Evolutionary conservation across 108 stramenopile genomes (phyloP).

Genomic region (Discostella stelligeroides): DNA sequence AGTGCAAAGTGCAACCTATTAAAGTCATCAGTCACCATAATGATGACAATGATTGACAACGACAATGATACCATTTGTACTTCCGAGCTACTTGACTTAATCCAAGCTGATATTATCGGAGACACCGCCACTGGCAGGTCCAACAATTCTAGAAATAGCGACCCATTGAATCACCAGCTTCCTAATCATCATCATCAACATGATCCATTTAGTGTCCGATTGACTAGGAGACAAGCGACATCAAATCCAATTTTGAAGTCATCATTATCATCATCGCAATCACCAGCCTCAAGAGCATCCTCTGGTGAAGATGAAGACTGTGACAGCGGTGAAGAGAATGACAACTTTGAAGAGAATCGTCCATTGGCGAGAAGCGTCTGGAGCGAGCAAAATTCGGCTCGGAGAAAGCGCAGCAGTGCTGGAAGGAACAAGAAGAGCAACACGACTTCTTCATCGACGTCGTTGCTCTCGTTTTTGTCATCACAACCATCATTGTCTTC

Average conservation of each 20-base stretch:
- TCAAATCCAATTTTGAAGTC: too few species aligned
- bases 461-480: too few species aligned
- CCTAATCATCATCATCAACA: too few species aligned
- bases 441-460: too few species aligned
- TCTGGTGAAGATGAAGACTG: neutral
- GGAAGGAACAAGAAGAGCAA: neutral
- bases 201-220: too few species aligned
- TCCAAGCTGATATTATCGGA: slow-evolving; percentile 29
- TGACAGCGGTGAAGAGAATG: neutral
- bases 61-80: slow-evolving; percentile 34
- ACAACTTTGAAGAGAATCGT: neutral
- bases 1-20: too few species aligned
- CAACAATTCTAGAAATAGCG: neutral
- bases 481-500: too few species aligned
- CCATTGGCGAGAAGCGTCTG: neutral
- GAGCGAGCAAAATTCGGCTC: too few species aligned
- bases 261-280: too few species aligned
- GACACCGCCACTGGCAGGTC: neutral
- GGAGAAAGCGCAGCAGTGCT: neutral
- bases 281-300: neutral
- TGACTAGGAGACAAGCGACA: too few species aligned
- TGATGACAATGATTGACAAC: slow-evolving; percentile 19
- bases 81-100: slow-evolving; percentile 37
- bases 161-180: neutral
- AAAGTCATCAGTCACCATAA: too few species aligned